Percentiles rank a stretch among this genome's conserved stretches.
These are phyloP conservation scores for Theileria parva DNA, from an alignment of 169 alveolate species.

Conservation along the genomic window DNA sequence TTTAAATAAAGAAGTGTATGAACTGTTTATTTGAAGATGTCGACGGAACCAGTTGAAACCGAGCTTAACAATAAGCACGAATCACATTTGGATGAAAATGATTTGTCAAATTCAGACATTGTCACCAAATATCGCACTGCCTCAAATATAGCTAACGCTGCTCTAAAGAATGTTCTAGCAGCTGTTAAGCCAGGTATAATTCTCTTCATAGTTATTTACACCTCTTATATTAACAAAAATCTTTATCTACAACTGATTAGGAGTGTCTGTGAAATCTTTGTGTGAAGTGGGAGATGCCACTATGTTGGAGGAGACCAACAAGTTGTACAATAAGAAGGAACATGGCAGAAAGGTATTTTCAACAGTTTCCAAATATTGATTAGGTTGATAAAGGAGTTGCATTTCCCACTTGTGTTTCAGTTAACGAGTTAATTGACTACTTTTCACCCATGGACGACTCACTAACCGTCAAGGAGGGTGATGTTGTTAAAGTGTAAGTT, in stretches of 20 bases:
- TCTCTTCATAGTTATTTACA: background rate
- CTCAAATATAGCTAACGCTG: conserved; percentile 42
- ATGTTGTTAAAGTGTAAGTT: conserved; percentile 60
- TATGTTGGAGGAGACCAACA: conserved; percentile 35
- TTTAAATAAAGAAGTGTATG: background rate
- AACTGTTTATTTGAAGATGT: background rate
- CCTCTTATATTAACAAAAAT: background rate
- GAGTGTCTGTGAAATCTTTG: conserved; percentile 49
- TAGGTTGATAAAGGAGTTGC: conserved; percentile 90
- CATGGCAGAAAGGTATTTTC: conserved; percentile 53
- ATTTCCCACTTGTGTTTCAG: conserved; percentile 95
- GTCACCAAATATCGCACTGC: conserved; percentile 70
- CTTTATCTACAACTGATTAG: conserved; percentile 1
- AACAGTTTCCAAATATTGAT: background rate
- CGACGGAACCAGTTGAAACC: conserved; percentile 9
- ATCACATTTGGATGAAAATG: conserved; percentile 49
- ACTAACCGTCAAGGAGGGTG: conserved; percentile 49
- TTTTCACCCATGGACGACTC: conserved; percentile 85
- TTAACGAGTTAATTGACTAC: conserved; percentile 92
- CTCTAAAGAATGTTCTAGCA: conserved; percentile 43
- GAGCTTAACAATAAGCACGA: background rate
- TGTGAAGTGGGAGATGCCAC: conserved; percentile 50
- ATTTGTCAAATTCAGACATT: conserved; percentile 60
- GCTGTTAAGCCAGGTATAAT: conserved; percentile 41
- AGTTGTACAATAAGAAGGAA: conserved; percentile 68